Conservation (phyloP, 73 alveolate genomes). For the Paramecium sexaurelia region DNA sequence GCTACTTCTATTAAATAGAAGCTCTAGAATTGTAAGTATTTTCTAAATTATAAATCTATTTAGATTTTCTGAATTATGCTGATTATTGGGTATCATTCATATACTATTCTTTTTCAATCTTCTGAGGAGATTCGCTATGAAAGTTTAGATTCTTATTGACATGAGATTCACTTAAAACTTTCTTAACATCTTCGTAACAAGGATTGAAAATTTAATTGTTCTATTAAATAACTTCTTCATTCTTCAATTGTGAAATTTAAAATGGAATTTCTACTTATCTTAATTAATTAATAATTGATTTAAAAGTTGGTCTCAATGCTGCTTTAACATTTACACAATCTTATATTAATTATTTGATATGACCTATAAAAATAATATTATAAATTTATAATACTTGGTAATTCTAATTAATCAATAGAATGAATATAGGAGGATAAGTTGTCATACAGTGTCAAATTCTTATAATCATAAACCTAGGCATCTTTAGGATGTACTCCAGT, state of each 20-base stretch:
- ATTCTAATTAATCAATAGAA: neutral
- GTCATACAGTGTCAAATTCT: neutral
- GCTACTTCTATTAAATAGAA: neutral
- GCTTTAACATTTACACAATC: neutral
- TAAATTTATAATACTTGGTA: neutral
- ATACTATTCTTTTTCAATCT: neutral
- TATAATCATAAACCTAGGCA: neutral
- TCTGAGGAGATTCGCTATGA: neutral
- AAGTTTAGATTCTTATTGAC: neutral
- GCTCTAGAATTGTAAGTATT: neutral
- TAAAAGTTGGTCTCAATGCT: neutral
- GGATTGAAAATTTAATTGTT: constrained; percentile 16
- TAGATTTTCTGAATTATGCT: neutral
- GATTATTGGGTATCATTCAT: neutral
- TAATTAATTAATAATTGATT: neutral
- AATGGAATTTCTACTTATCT: neutral
- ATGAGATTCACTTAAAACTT: constrained; percentile 47
- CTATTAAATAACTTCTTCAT: neutral
- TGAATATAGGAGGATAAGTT: neutral
- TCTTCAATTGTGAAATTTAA: neutral
- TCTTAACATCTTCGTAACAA: constrained; percentile 52
- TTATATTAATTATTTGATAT: neutral
- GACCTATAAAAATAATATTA: neutral
- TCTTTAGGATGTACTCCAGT: neutral
- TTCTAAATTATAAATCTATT: neutral